Evolutionary conservation across 2,329 filamentous ascomycete genomes (phyloP).

Genomic region (Madurella fahalii): DNA sequence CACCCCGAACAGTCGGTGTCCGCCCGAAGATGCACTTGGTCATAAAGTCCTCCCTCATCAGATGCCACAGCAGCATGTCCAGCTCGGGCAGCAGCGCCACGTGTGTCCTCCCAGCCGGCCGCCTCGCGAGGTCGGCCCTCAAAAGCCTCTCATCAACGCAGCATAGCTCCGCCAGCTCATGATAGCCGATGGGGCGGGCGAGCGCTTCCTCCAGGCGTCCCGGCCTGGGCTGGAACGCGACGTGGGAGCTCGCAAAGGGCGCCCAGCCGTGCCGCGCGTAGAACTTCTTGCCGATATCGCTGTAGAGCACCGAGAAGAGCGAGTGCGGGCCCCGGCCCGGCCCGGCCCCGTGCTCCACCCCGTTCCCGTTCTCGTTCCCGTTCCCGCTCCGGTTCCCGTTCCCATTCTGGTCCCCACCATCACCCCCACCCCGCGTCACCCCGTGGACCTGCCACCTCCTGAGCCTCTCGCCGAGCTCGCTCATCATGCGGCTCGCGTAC

Average conservation of each 20-base stretch:
- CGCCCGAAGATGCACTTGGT: constrained; percentile 56
- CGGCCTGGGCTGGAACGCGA: constrained; percentile 52
- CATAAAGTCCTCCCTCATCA: constrained; percentile 77
- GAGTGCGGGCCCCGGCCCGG: background rate
- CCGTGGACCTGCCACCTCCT: constrained; percentile 33
- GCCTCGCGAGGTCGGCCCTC: constrained; percentile 44
- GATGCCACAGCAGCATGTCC: constrained; percentile 70
- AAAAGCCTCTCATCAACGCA: constrained; percentile 61
- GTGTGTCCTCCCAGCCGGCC: constrained; percentile 39
- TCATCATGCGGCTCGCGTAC: constrained; percentile 74
- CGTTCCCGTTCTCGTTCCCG: constrained; percentile 24
- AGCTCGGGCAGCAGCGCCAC: constrained; percentile 67
- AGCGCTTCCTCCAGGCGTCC: constrained; percentile 12
- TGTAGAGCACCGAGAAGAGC: constrained; percentile 78
- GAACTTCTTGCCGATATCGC: constrained; percentile 79
- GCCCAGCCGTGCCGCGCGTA: constrained; percentile 77
- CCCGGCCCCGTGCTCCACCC: constrained; percentile 10
- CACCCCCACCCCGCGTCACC: constrained; percentile 7
- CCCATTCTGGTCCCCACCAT: background rate
- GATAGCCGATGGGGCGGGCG: constrained; percentile 48
- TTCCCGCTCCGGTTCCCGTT: no score
- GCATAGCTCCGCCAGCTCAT: constrained; percentile 60
- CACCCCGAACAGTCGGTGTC: constrained; percentile 63
- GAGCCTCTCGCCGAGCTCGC: constrained; percentile 53
- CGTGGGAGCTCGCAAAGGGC: constrained; percentile 67